phyloP scores from a whole-genome alignment of 768 basidiomycete genomes.

The Lactarius quietus region DNA sequence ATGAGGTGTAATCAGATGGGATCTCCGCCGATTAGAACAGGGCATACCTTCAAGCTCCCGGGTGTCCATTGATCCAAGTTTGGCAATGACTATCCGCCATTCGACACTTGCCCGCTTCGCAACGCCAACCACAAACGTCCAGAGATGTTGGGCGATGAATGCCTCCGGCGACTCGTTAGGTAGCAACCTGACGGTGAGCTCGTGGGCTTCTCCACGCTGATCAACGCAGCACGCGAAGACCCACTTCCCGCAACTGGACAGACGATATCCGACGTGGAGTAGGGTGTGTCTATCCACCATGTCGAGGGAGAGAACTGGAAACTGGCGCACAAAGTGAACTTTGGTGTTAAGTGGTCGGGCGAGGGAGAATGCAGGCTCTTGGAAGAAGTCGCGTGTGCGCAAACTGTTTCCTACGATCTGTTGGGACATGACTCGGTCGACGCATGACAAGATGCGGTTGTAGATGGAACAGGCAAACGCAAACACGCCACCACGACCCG shows the following conservation, averaged over 20 bases:
- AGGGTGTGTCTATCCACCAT: slow-evolving; percentile 57
- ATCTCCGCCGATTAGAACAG: background rate
- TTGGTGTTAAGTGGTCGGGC: slow-evolving; percentile 41
- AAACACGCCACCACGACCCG: slow-evolving; percentile 42
- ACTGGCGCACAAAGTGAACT: slow-evolving; percentile 39
- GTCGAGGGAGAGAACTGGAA: slow-evolving; percentile 43
- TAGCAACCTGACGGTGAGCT: slow-evolving; percentile 64
- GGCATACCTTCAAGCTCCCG: slow-evolving; percentile 63
- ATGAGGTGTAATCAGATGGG: slow-evolving; percentile 11
- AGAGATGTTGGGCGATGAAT: slow-evolving; percentile 56
- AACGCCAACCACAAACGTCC: slow-evolving; percentile 64
- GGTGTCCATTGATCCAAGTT: slow-evolving; percentile 56
- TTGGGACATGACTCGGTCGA: slow-evolving; percentile 59
- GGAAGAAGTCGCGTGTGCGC: slow-evolving; percentile 48
- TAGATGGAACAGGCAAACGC: slow-evolving; percentile 62
- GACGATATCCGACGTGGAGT: slow-evolving; percentile 71
- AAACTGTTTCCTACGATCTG: slow-evolving; percentile 41
- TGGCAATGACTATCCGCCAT: slow-evolving; percentile 75
- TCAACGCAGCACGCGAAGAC: slow-evolving; percentile 71
- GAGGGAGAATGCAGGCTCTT: slow-evolving; percentile 63
- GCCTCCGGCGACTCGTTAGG: slow-evolving; percentile 47
- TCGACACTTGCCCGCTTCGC: slow-evolving; percentile 66
- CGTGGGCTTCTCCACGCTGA: slow-evolving; percentile 72
- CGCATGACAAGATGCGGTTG: slow-evolving; percentile 59
- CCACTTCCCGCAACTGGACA: slow-evolving; percentile 72